phyloP scores from a whole-genome alignment of 2,329 filamentous ascomycete genomes.

The Orbilia quercus region DNA sequence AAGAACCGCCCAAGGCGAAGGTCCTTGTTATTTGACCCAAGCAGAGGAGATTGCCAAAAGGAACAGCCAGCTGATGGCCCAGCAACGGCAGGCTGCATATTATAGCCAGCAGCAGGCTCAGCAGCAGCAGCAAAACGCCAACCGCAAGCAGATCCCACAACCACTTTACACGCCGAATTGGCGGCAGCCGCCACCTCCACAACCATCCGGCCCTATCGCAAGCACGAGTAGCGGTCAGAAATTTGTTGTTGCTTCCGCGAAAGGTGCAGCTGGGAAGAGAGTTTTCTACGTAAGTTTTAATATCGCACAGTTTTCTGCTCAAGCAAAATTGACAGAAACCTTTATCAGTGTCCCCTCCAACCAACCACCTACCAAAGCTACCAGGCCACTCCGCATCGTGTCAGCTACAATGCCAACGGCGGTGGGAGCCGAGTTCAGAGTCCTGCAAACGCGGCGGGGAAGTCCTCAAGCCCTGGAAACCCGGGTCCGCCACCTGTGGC shows the following conservation, averaged over 20 bases:
- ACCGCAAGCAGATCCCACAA: conserved; percentile 22
- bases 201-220: conserved; percentile 42
- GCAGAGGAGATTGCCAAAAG: conserved; percentile 34
- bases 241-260: conserved; percentile 49
- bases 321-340: background rate
- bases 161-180: conserved; percentile 38
- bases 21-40: conserved; percentile 45
- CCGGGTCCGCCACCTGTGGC: background rate
- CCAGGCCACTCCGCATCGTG: conserved; percentile 36
- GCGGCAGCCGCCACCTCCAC: conserved; percentile 40
- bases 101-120: conserved; percentile 27
- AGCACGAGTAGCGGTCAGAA: conserved; percentile 50
- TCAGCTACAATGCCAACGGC: conserved; percentile 34
- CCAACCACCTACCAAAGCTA: conserved; percentile 41
- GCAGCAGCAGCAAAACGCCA: conserved; percentile 16
- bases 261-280: conserved; percentile 32
- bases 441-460: conserved; percentile 2
- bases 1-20: conserved; percentile 32
- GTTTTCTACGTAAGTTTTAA: conserved; percentile 48
- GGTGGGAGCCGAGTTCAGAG: conserved; percentile 5
- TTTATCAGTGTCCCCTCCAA: conserved; percentile 37
- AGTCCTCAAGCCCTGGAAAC: background rate
- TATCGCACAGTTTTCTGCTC: background rate
- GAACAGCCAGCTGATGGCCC: conserved; percentile 9
- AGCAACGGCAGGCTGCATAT: conserved; percentile 34